Base-by-base conservation (phyloP, 176 grass and related monocot genomes). In the Ampelocalamus luodianensis region DNA sequence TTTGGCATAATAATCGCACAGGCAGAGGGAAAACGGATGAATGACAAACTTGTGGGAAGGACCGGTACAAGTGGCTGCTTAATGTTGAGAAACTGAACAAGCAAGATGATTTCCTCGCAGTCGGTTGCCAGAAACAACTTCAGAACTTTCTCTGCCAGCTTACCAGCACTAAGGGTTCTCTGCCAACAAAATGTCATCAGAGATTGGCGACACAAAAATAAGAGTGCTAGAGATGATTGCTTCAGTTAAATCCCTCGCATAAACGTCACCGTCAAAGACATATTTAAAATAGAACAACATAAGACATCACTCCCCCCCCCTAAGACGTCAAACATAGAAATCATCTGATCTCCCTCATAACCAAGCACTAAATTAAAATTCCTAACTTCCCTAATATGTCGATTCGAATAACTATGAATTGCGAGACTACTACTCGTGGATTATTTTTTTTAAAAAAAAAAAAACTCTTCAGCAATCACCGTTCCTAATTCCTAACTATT, bases 121-220 rank as follows among this genome's bases (percentile, higher is more conserved):
- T 86, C 91, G 0, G 96, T 99, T 71, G 89, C 91, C 24, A 90
- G 61, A 34, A 99, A 99, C 81, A 99, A 78, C 42, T 96, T 94
- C 45, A 99, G 87, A 16, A 99, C 90, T 79, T 73, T 99, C 75
- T 94, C 93, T 32, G 91, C 96, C 58, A 96, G 84, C 79, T 99
- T 99, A 81, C 96, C 96, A 46, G 96, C 93, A 65, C 77, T 87
- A 42, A 99, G 62, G 4, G 93, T 96, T 89, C 83, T 96, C 93
- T 99, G 88, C 49, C 16, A 83, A 87, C 29, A 55, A 83, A 72
- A 76, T 23, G 7, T 3, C 60, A 18, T 17, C 27, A 61, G n/a
- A 81, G 9, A 61, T 10, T 18, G 20, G 1, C 29, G 70, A 83
- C 18, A 32, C 9, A 48, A 69, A 32, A 32, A 69, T 1, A 81